Evolutionary conservation across 164 flowering plant genomes (phyloP), one percentile per base, ranked within the genome.

Genomic region (Hamamelis virginiana): DNA sequence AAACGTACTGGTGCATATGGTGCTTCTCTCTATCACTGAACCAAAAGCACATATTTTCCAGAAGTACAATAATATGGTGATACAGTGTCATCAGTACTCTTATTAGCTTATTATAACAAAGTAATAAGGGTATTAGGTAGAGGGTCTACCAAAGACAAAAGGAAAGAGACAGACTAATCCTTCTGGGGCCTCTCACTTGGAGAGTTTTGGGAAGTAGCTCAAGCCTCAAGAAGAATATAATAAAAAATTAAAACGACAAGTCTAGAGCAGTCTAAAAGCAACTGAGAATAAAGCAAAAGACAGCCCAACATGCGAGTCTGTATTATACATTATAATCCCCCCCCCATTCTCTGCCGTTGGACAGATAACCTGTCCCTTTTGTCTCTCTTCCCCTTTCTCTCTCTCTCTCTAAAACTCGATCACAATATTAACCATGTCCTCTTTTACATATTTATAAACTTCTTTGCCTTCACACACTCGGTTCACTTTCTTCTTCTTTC

Each of bases 341-440:
- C 28, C 60, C 46, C 69, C 67, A 50, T 51, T 59, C 72, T 50
- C 78, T 76, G 78, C 78, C 67, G 77, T 75, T 78, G 77, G 72
- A 76, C 84, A 72, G 88, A 82, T 84, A 33, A 60, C 48, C 77
- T 81, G 84, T 83, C 86, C 62, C 84, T 83, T 84, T 84, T 84
- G 81, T 79, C 78, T 71, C 76, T 62, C 66, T 52, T 68, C 61
- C 61, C 66, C 62, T 48, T 26, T 41, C 25, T 22, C 46, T 47
- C 59, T 62, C 69, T 46, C 41, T 72, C 46, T 45, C 71, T 47
- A 51, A 44, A 10, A 27, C 65, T 26, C 64, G 59, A n/a, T n/a
- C n/a, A n/a, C n/a, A n/a, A n/a, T n/a, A n/a, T n/a, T 9, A 69
- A 46, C 43, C 62, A 33, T 66, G 64, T 33, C 47, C 59, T 33